Percentiles rank a stretch among this genome's conserved stretches.
phyloP scores from a whole-genome alignment of 495 filamentous ascomycete genomes.

The Xylaria intraflava region DNA sequence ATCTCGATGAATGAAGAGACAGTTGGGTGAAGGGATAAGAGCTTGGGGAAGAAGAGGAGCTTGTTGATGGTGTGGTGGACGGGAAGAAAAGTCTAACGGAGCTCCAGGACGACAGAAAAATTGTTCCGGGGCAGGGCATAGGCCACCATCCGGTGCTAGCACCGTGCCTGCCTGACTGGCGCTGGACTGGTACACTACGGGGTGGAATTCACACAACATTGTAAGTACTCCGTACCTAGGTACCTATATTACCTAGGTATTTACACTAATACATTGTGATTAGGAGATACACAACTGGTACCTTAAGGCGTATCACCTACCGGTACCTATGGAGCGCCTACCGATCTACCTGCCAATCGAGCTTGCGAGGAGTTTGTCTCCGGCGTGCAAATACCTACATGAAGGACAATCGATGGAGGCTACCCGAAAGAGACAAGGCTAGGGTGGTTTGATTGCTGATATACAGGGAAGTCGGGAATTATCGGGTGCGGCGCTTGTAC shows the following conservation, averaged over 20 bases:
- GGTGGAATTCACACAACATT: not conserved
- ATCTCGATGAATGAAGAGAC: conserved; percentile 23
- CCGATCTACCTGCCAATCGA: no score
- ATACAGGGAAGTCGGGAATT: conserved; percentile 10
- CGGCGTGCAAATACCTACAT: no score
- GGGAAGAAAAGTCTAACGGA: conserved; percentile 32
- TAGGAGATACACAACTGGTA: no score
- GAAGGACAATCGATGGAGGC: no score
- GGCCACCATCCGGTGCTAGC: conserved; percentile 7
- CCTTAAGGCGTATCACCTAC: no score
- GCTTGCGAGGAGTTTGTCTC: no score
- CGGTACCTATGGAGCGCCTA: no score
- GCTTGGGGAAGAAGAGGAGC: conserved; percentile 29
- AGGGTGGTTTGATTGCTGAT: conserved; percentile 10
- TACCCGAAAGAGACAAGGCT: conserved; percentile 30
- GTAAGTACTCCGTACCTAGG: conserved; percentile 14
- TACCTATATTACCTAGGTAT: not conserved
- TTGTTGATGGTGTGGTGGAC: conserved; percentile 33
- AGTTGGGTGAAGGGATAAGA: conserved; percentile 27
- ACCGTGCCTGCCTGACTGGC: conserved; percentile 10
- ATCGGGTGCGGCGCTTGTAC: conserved; percentile 8
- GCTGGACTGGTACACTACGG: conserved; percentile 6
- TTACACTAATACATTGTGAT: no score
- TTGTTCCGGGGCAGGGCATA: conserved; percentile 18
- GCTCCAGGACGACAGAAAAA: conserved; percentile 23